Base-by-base conservation (phyloP, 306 rosid genomes). In the Dalbergia cochinchinensis region DNA sequence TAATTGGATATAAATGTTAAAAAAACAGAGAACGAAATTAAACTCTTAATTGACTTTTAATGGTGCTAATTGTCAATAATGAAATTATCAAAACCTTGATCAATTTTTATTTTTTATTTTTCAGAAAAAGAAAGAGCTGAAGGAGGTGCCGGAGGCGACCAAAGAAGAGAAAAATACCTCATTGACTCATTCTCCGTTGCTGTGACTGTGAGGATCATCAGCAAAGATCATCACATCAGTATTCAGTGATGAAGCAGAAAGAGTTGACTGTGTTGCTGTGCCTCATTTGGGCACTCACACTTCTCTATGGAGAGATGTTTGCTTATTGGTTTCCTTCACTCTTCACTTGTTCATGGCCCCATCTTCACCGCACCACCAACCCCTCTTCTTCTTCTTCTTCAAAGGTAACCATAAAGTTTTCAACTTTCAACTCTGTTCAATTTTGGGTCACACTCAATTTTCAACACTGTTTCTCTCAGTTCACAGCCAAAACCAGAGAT, bases 261-360 rank as follows among this genome's bases (percentile, higher is more conserved):
- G 98, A 87, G 84, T 83, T 91, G 80, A 86, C 91, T 35, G 65
- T 78, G 78, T 15, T 82, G 4, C 81, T 91, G 14, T 90, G 97
- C 80, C 65, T 89, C 31, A 68, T 72, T 18, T 93, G 97, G 98
- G 92, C 87, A 66, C 81, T 77, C 0, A 85, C 86, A 13, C 78
- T 93, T 8, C 93, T 93, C 14, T 90, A 93, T 31, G 97, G 97
- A 12, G 97, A 92, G 78, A 90, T 92, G 94, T 71, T 84, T 47
- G 84, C 89, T 48, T 92, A 65, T 31, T 83, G 94, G 90, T 22
- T 86, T 72, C 94, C 97, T 11, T 71, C 90, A 51, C 65, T 86
- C 53, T 59, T 66, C 75, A 70, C 87, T 2, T 92, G 97, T 74
- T 83, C 90, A 0, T 92, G 93, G 98, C 93, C 96, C 69, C 94